Conservation (phyloP, 345 rosid species). For the Populus tremula region DNA sequence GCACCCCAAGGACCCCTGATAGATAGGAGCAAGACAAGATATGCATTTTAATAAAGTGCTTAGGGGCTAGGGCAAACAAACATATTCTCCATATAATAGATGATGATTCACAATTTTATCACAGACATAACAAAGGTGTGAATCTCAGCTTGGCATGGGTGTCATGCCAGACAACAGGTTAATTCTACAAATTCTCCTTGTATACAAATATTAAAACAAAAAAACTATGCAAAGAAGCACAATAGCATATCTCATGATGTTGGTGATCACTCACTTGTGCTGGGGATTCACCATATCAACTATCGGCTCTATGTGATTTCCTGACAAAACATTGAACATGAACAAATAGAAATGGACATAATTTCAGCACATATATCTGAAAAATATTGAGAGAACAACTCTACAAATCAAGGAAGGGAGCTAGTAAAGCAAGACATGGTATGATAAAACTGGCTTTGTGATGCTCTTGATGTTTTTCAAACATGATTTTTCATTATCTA, state of each 20-base stretch:
- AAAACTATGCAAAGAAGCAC: not conserved
- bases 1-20: constrained; percentile 97
- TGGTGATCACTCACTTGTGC: constrained; percentile 59
- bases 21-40: constrained; percentile 1
- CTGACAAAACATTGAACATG: constrained; percentile 33
- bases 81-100: no score
- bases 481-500: not conserved
- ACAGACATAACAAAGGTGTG: no score
- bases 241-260: not conserved
- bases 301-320: constrained; percentile 57
- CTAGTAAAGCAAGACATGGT: no score
- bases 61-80: not conserved
- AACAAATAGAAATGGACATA: not conserved
- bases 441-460: no score
- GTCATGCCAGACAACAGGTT: no score
- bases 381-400: not conserved
- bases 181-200: no score
- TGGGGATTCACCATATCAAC: constrained; percentile 79
- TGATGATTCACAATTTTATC: no score
- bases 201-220: not conserved
- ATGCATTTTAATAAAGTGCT: constrained; percentile 12
- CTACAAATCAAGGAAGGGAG: no score
- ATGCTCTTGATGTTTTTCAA: not conserved
- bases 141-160: no score
- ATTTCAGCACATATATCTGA: not conserved